A percentile compares a stretch with the other conserved stretches of the same genome.
phyloP scores from a whole-genome alignment of 495 filamentous ascomycete species.

The Thozetella sp. region DNA sequence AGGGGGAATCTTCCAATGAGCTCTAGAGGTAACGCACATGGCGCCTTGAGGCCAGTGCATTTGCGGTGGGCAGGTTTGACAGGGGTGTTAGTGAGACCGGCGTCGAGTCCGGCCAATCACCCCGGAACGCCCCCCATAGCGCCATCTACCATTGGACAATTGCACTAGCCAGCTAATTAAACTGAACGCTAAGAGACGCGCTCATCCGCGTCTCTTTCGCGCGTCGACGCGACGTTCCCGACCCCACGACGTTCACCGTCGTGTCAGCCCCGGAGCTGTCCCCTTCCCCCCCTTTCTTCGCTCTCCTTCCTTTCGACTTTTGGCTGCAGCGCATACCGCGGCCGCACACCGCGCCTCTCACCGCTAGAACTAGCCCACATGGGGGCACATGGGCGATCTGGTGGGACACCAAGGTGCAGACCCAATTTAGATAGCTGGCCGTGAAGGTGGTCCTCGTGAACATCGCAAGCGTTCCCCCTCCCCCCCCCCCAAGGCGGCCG shows the following conservation, averaged over 20 bases:
- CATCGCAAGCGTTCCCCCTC: no score
- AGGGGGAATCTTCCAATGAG: no score
- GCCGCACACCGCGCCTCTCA: background rate
- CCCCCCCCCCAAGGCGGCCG: no score
- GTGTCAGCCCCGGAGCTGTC: background rate
- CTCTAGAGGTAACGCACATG: slow-evolving; percentile 2
- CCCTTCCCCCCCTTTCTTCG: background rate
- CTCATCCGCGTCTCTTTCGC: background rate
- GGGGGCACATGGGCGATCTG: background rate
- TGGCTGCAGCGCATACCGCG: background rate
- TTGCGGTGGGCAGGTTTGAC: background rate
- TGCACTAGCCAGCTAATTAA: background rate
- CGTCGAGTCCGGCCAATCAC: background rate
- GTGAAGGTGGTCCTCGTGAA: background rate
- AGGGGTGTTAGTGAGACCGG: background rate
- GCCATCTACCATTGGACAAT: background rate
- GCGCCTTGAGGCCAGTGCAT: background rate
- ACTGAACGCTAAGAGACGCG: background rate
- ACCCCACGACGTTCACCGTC: background rate
- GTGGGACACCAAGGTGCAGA: background rate
- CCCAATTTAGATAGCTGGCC: background rate
- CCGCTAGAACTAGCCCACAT: background rate
- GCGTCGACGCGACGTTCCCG: background rate
- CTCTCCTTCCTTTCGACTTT: background rate
- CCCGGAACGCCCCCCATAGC: background rate